Conservation (phyloP, 176 grass and related monocot genomes). For the Poa pratensis region DNA sequence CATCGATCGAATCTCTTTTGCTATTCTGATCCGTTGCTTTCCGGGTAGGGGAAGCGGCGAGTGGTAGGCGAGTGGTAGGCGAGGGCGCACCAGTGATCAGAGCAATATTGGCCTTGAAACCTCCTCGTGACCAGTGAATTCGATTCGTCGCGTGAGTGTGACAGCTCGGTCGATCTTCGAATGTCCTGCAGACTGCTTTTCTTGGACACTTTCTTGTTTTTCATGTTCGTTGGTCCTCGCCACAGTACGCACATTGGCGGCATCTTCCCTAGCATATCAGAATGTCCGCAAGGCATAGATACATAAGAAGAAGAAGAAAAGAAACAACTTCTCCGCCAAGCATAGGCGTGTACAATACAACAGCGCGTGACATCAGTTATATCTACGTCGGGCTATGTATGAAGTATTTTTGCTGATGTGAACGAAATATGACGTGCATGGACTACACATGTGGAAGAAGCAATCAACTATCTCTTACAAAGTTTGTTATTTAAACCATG, state of each 20-base stretch:
- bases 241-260: neutral
- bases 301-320: neutral
- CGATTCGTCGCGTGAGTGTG: conserved; percentile 17
- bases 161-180: neutral
- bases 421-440: too few relatives aligned
- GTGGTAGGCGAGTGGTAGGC: conserved; percentile 61
- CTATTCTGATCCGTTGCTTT: conserved; percentile 12
- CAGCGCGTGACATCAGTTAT: too few relatives aligned
- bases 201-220: neutral
- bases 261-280: conserved; percentile 15
- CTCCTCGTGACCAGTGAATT: neutral
- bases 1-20: conserved; percentile 15
- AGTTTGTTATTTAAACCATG: too few relatives aligned
- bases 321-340: too few relatives aligned
- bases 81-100: neutral
- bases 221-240: conserved; percentile 12
- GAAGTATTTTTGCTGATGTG: too few relatives aligned
- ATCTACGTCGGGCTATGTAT: too few relatives aligned
- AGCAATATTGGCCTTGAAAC: conserved; percentile 11
- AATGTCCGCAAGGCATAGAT: neutral
- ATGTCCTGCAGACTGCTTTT: too few relatives aligned
- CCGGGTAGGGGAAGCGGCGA: conserved; percentile 46
- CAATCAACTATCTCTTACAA: too few relatives aligned
- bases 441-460: too few relatives aligned
- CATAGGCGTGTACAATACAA: too few relatives aligned